Percentiles rank a stretch among this genome's conserved stretches.
Evolutionary conservation across 306 rosid genomes (phyloP).

Genomic region (Gynostemma pentaphyllum): DNA sequence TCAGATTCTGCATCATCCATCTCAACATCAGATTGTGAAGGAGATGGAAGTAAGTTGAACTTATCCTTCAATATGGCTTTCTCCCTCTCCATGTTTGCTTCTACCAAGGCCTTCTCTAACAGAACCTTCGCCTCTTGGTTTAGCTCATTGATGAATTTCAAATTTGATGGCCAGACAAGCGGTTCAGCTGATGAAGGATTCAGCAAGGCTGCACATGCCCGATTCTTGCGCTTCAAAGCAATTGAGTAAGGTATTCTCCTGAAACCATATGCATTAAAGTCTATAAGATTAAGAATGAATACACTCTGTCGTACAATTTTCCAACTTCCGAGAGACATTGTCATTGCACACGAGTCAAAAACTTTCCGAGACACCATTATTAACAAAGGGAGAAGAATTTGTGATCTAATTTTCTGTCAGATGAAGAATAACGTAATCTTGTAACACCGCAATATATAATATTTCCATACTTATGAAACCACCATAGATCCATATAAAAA

Average conservation of each 20-base stretch:
- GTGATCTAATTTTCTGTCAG: neutral
- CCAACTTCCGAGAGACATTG: no score
- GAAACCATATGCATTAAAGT: conserved; percentile 12
- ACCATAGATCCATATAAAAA: no score
- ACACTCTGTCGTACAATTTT: neutral
- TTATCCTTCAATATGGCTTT: conserved; percentile 45
- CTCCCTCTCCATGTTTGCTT: conserved; percentile 82
- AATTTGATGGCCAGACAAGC: conserved; percentile 87
- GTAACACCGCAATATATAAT: no score
- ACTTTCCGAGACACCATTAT: neutral
- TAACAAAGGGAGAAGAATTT: neutral
- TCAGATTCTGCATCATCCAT: conserved; percentile 46
- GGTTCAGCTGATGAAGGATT: conserved; percentile 83
- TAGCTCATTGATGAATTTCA: conserved; percentile 80
- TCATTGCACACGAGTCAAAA: neutral
- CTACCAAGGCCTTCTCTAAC: conserved; percentile 66
- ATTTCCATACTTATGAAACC: no score
- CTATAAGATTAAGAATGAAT: neutral
- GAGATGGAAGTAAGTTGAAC: conserved; percentile 24
- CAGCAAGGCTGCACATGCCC: conserved; percentile 60
- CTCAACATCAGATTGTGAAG: conserved; percentile 34
- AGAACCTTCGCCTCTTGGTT: conserved; percentile 70
- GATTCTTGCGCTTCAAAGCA: conserved; percentile 60
- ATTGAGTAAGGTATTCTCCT: conserved; percentile 72
- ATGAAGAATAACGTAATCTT: neutral